Evolutionary conservation across 441 rosid species (phyloP), one percentile per base, ranked within the genome.

Genomic region (Erysimum cheiri): DNA sequence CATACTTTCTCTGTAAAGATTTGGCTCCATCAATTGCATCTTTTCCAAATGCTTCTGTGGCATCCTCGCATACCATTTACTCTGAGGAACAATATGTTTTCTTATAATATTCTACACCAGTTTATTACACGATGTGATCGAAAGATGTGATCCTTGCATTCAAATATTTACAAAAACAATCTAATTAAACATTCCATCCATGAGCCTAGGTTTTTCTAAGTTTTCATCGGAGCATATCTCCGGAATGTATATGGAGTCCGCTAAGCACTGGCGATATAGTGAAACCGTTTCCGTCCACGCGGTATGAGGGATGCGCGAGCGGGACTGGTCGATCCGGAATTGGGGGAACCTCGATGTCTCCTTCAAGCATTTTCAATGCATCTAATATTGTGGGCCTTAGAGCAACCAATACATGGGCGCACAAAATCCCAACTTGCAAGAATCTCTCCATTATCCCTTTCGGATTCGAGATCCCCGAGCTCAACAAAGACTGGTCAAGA

Each of bases 391-490:
- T 87, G 24, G 97, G 98, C 80, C 96, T 87, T 12, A 87, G 69
- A 61, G 92, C 94, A 53, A 93, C 96, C 91, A 88, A 86, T 1
- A 90, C 91, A 83, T 93, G 98, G 74, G 96, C 85, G 46, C 97
- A 93, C 64, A 93, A 80, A 19, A 93, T 83, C 19, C 97, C 97
- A 53, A 93, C 97, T 58, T 80, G 83, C 71, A 93, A 59, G 77
- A 83, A 93, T 68, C 97, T 87, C 77, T 85, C 94, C 98, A 93
- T 89, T 47, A 86, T 83, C 47, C 73, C 81, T 80, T 80, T 88
- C 0, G 91, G 93, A 64, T 87, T 89, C 0, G 80, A 80, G 13
- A 63, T 83, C 33, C 76, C 72, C 24, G 74, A 71, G 14, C 52
- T 69, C 63, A 79, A 47, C 81, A 90, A 80, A 39, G 61, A 83